phyloP scores from a whole-genome alignment of 768 basidiomycete species.

The Postia placenta region DNA sequence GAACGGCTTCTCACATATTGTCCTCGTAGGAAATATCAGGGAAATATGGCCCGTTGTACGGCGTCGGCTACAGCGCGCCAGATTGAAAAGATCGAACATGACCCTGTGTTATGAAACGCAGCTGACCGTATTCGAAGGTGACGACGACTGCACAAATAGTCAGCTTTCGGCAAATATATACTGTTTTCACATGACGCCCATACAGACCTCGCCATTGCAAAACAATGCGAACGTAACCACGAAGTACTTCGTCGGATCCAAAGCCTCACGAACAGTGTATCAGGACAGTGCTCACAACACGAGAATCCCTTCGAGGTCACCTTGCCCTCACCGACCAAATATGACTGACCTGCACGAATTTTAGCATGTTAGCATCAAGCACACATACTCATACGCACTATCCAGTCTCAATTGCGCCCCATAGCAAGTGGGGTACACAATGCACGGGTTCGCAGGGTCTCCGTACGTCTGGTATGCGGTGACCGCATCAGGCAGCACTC shows the following conservation, averaged over 20 bases:
- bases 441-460: slow-evolving; percentile 18
- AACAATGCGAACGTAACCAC: slow-evolving; percentile 24
- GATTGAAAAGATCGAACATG: slow-evolving; percentile 1
- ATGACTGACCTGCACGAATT: slow-evolving; percentile 12
- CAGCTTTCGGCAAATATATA: not conserved
- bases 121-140: slow-evolving; percentile 23
- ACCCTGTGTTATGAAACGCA: not conserved
- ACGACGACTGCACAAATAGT: slow-evolving; percentile 17
- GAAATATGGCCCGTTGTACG: slow-evolving; percentile 27
- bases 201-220: slow-evolving; percentile 24
- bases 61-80: slow-evolving; percentile 17
- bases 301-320: slow-evolving; percentile 1
- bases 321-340: slow-evolving; percentile 19
- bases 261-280: slow-evolving; percentile 7
- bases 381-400: slow-evolving; percentile 6
- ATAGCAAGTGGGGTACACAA: slow-evolving; percentile 23
- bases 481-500: slow-evolving; percentile 19
- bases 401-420: slow-evolving; percentile 17
- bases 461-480: slow-evolving; percentile 23
- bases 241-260: slow-evolving; percentile 21
- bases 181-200: not conserved
- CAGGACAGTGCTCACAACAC: not conserved
- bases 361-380: not conserved
- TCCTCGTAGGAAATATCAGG: slow-evolving; percentile 25
- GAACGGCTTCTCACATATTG: slow-evolving; percentile 24